Conservation (phyloP, 495 filamentous ascomycete species). For the Neurospora sp. region DNA sequence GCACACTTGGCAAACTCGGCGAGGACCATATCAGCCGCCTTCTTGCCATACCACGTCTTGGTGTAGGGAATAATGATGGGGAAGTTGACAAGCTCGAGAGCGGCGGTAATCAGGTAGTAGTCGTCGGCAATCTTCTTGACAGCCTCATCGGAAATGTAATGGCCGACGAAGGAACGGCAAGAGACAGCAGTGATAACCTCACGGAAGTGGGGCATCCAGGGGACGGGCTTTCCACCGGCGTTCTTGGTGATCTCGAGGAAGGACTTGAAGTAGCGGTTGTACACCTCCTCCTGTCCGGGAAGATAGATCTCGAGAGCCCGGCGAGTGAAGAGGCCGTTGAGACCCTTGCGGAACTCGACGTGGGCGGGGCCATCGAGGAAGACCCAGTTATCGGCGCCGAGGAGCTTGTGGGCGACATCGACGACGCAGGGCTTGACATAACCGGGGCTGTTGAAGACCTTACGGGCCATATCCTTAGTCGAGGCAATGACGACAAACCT, state of each 20-base stretch:
- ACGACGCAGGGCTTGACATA: constrained; percentile 97
- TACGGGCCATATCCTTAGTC: constrained; percentile 88
- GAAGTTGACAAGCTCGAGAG: constrained; percentile 96
- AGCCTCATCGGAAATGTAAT: constrained; percentile 82
- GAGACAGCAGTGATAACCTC: constrained; percentile 94
- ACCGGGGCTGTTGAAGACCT: constrained; percentile 88
- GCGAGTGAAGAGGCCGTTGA: constrained; percentile 91
- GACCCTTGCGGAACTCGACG: constrained; percentile 92
- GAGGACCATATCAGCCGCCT: constrained; percentile 85
- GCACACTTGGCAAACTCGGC: constrained; percentile 85
- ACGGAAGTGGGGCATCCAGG: constrained; percentile 89
- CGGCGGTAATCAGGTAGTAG: constrained; percentile 92
- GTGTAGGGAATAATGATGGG: constrained; percentile 95
- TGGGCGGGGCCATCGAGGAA: constrained; percentile 94
- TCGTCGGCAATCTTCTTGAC: constrained; percentile 95
- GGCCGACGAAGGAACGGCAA: constrained; percentile 90
- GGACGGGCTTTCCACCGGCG: constrained; percentile 56
- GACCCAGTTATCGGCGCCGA: constrained; percentile 90
- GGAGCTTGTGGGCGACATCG: constrained; percentile 87
- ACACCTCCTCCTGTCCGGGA: constrained; percentile 85
- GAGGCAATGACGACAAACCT: constrained; percentile 98
- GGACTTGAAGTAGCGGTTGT: constrained; percentile 71
- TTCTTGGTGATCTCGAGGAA: constrained; percentile 68
- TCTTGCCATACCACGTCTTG: constrained; percentile 96
- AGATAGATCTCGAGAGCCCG: constrained; percentile 80